Percentiles rank a stretch among this genome's conserved stretches.
Evolutionary conservation across 805 yeast genomes (phyloP).

Genomic region (Komagataella pastoris): DNA sequence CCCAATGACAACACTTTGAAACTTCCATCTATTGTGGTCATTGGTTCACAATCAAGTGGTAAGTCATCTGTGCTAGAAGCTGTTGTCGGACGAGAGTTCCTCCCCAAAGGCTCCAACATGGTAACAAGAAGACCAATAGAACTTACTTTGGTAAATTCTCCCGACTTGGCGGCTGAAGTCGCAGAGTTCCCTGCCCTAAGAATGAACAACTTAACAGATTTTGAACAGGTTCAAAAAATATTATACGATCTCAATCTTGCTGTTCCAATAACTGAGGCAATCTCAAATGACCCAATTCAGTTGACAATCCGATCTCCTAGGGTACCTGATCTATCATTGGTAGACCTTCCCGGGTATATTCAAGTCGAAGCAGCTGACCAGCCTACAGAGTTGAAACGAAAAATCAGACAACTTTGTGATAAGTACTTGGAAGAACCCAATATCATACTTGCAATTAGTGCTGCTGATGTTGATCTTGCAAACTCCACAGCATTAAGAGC

Average conservation of each 20-base stretch:
- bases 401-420: conserved; percentile 70
- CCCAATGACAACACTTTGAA: conserved; percentile 52
- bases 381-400: conserved; percentile 69
- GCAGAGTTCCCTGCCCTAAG: conserved; percentile 92
- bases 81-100: conserved; percentile 93
- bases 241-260: conserved; percentile 84
- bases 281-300: conserved; percentile 90
- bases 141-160: conserved; percentile 79
- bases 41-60: conserved; percentile 96
- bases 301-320: conserved; percentile 78
- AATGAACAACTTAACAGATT: conserved; percentile 73
- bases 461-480: conserved; percentile 97
- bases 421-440: conserved; percentile 84
- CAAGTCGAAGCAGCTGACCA: conserved; percentile 96
- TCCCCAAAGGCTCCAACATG: conserved; percentile 97
- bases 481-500: conserved; percentile 92
- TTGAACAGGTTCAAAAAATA: conserved; percentile 78
- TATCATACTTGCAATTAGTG: conserved; percentile 87
- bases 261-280: conserved; percentile 75
- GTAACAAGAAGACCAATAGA: conserved; percentile 97
- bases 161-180: conserved; percentile 62
- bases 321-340: conserved; percentile 86
- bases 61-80: conserved; percentile 93
- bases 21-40: conserved; percentile 89
- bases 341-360: conserved; percentile 95